Evolutionary conservation across 2,329 filamentous ascomycete genomes (phyloP).

Genomic region (Fusarium sp.): DNA sequence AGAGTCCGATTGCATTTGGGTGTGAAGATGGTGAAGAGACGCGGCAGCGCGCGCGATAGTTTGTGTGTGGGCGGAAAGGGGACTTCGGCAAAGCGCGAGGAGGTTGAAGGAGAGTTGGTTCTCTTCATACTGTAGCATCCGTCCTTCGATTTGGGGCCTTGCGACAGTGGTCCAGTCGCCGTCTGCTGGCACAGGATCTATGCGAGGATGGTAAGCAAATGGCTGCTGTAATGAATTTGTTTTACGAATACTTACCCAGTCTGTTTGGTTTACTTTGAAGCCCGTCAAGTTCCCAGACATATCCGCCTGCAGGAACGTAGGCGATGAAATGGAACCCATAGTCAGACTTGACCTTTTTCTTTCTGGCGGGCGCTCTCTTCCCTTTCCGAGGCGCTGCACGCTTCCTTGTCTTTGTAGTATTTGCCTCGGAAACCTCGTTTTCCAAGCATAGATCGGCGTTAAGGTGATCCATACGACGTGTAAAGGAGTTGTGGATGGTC

Average conservation of each 20-base stretch:
- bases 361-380: conserved; percentile 41
- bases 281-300: conserved; percentile 90
- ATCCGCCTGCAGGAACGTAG: conserved; percentile 77
- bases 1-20: conserved; percentile 38
- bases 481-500: conserved; percentile 86
- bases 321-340: conserved; percentile 86
- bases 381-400: conserved; percentile 48
- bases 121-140: conserved; percentile 72
- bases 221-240: neutral
- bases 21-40: conserved; percentile 51
- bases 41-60: conserved; percentile 55
- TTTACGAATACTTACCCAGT: conserved; percentile 42
- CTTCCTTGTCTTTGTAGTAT: conserved; percentile 48
- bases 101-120: conserved; percentile 77
- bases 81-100: conserved; percentile 74
- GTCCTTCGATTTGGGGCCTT: conserved; percentile 67
- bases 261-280: conserved; percentile 71
- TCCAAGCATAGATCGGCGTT: conserved; percentile 72
- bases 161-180: conserved; percentile 72
- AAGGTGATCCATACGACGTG: conserved; percentile 77
- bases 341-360: conserved; percentile 60
- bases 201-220: conserved; percentile 5
- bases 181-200: conserved; percentile 27
- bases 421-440: conserved; percentile 58
- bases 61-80: conserved; percentile 60